A percentile compares a stretch with the other conserved stretches of the same genome.
Evolutionary conservation across 495 filamentous ascomycete species (phyloP).

Genomic region (Podospora didyma): DNA sequence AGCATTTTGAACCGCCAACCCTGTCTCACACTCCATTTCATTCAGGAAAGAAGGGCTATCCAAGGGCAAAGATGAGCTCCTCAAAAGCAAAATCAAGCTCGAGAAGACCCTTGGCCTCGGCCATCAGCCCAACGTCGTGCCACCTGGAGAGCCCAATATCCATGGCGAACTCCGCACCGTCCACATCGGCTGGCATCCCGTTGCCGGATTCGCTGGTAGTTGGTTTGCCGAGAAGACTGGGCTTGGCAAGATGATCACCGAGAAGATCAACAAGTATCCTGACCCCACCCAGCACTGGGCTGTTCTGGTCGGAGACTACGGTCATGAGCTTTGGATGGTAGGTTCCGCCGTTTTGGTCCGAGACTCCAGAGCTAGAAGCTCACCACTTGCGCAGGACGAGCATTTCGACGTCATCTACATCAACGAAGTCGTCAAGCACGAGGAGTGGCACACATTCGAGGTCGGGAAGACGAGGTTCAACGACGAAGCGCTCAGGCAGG

Average conservation of each 20-base stretch:
- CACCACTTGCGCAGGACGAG: conserved; percentile 43
- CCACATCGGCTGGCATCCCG: conserved; percentile 45
- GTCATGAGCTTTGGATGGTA: conserved; percentile 42
- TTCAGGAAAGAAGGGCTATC: too few relatives aligned
- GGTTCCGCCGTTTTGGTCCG: too few relatives aligned
- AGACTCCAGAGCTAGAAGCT: too few relatives aligned
- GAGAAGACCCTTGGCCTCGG: conserved; percentile 40
- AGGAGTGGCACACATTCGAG: conserved; percentile 36
- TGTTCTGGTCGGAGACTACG: conserved; percentile 42
- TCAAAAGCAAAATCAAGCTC: conserved; percentile 35
- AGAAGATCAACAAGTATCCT: conserved; percentile 37
- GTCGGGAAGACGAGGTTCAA: conserved; percentile 44
- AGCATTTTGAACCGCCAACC: too few relatives aligned
- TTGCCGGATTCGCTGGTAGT: conserved; percentile 36
- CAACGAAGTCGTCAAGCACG: conserved; percentile 30
- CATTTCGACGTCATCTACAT: conserved; percentile 42
- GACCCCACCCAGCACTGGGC: conserved; percentile 52
- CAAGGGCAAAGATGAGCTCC: conserved; percentile 29
- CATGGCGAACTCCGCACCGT: conserved; percentile 29
- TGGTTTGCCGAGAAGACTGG: conserved; percentile 43
- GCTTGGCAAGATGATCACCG: conserved; percentile 39
- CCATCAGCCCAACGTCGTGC: conserved; percentile 38
- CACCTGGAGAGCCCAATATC: conserved; percentile 25
- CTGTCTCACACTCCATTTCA: too few relatives aligned
- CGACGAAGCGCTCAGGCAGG: conserved; percentile 41